These are phyloP conservation scores for Penicillium nucicola DNA, from an alignment of 495 filamentous ascomycete genomes.

Conservation along the genomic window DNA sequence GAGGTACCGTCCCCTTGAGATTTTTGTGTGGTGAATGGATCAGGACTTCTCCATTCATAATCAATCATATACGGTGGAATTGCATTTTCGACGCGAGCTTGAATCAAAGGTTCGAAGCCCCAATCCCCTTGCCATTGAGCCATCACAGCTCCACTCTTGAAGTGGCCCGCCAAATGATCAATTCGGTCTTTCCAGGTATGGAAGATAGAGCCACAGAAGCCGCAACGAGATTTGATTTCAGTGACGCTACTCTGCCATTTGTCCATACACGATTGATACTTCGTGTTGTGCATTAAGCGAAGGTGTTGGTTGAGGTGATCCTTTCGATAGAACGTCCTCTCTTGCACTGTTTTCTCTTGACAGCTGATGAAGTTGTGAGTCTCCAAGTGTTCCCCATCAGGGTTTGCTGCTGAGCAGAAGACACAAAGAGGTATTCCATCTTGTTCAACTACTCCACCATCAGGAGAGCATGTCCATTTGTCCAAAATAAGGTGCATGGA, in stretches of 20 bases:
- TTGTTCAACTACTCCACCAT: conserved; percentile 41
- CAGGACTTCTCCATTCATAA: conserved; percentile 33
- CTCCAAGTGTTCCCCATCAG: conserved; percentile 67
- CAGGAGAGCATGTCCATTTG: conserved; percentile 80
- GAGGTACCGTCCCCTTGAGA: conserved; percentile 11
- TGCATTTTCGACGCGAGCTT: conserved; percentile 68
- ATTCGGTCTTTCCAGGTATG: conserved; percentile 70
- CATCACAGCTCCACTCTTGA: conserved; percentile 70
- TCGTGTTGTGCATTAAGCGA: conserved; percentile 72
- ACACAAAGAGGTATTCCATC: conserved; percentile 55
- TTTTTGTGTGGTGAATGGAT: conserved; percentile 35
- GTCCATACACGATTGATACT: conserved; percentile 70
- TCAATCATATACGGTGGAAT: conserved; percentile 60
- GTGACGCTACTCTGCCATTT: conserved; percentile 71
- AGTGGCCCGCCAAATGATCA: conserved; percentile 71
- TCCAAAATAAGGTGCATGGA: conserved; percentile 79
- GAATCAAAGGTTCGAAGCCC: conserved; percentile 69
- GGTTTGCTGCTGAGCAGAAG: conserved; percentile 68
- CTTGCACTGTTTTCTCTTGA: conserved; percentile 65
- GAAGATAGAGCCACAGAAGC: conserved; percentile 65
- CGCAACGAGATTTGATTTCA: conserved; percentile 69
- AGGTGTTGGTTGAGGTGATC: conserved; percentile 86
- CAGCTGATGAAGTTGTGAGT: conserved; percentile 72
- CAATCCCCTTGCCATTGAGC: conserved; percentile 76
- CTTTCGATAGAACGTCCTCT: conserved; percentile 83